These are phyloP conservation scores for Lepidium sativum DNA, from an alignment of 345 rosid genomes.

Conservation along the genomic window DNA sequence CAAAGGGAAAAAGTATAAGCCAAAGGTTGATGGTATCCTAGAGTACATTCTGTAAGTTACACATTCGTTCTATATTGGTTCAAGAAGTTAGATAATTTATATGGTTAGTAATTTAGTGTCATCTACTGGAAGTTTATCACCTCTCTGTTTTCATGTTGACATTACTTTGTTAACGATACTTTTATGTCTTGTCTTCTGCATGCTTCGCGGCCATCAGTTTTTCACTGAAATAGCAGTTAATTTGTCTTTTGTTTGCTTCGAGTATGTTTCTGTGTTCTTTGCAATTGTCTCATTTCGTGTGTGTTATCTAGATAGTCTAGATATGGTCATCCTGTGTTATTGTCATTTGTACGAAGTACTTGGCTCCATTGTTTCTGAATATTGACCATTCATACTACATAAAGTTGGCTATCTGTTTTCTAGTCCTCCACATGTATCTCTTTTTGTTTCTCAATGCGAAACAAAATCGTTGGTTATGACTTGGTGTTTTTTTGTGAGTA, in stretches of 20 bases:
- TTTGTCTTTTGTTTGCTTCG: neutral
- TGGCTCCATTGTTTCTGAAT: neutral
- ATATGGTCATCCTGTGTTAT: neutral
- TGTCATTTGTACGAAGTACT: neutral
- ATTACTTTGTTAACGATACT: neutral
- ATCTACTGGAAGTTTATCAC: neutral
- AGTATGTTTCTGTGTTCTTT: neutral
- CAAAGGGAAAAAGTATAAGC: slow-evolving; percentile 49
- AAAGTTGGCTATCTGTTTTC: neutral
- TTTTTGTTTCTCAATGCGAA: neutral
- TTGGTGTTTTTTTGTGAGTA: slow-evolving; percentile 24
- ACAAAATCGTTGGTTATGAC: neutral
- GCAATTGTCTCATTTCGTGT: neutral
- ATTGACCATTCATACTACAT: neutral
- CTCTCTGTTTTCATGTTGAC: neutral
- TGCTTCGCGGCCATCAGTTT: neutral
- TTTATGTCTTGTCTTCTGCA: neutral
- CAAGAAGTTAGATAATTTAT: neutral
- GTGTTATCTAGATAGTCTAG: neutral
- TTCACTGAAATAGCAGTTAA: neutral
- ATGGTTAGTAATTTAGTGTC: neutral
- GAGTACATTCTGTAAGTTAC: slow-evolving; percentile 85
- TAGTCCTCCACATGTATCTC: neutral
- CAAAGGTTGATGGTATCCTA: slow-evolving; percentile 91
- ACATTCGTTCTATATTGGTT: neutral